Percentiles rank a stretch among this genome's conserved stretches.
Conservation (phyloP, 441 rosid genomes). For the Gossypium davidsonii region DNA sequence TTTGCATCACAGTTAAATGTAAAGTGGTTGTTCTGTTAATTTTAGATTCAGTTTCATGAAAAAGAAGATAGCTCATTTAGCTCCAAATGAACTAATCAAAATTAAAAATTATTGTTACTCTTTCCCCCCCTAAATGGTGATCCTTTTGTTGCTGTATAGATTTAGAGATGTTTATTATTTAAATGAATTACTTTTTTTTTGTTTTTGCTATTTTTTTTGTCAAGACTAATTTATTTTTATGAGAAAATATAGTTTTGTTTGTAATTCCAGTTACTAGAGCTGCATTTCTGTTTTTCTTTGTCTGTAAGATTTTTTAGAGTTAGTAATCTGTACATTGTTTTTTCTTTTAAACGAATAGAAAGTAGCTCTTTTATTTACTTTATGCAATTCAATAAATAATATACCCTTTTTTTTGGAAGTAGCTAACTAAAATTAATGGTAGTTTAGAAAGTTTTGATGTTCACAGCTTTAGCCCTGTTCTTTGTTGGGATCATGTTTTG, state of each 20-base stretch:
- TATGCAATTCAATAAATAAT: neutral
- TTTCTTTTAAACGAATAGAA: neutral
- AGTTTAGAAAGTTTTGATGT: neutral
- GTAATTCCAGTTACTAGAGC: neutral
- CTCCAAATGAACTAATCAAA: neutral
- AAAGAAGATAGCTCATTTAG: neutral
- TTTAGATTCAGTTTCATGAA: neutral
- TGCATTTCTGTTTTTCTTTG: slow-evolving; percentile 5
- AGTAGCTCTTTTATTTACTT: neutral
- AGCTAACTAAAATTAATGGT: neutral
- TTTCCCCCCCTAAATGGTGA: neutral
- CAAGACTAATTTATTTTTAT: neutral
- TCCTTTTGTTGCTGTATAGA: neutral
- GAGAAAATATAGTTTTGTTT: neutral
- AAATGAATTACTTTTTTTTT: neutral
- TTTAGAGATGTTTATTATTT: neutral
- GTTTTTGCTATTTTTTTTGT: neutral
- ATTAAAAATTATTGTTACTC: neutral
- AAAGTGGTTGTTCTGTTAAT: neutral
- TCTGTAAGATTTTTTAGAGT: neutral
- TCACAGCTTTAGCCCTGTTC: neutral
- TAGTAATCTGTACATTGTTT: neutral
- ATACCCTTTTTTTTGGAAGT: neutral
- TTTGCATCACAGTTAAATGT: neutral
- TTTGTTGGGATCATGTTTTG: neutral